Evolutionary conservation across 129 eudicot genomes (phyloP).

Genomic region (Saussurea involucrata): DNA sequence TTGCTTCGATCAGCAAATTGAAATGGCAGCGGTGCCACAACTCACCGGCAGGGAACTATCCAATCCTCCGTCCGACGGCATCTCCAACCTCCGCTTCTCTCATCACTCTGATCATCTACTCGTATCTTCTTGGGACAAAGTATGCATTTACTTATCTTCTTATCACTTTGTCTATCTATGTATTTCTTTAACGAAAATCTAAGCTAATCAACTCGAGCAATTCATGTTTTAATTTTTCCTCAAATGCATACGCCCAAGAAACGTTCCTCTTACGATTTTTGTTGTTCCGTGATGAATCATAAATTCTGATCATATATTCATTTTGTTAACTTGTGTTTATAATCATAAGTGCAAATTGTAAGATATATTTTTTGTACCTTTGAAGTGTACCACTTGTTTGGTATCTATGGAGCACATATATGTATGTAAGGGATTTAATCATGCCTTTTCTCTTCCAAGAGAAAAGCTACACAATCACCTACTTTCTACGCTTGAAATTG

Average conservation of each 20-base stretch:
- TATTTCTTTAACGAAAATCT: neutral
- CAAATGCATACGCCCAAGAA: neutral
- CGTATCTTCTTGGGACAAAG: constrained; percentile 97
- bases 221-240: neutral
- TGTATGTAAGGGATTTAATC: neutral
- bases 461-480: neutral
- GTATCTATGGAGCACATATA: neutral
- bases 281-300: neutral
- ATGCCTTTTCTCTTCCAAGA: neutral
- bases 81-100: constrained; percentile 83
- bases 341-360: neutral
- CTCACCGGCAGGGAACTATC: constrained; percentile 63
- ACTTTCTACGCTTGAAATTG: neutral
- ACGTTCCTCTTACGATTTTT: neutral
- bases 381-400: neutral
- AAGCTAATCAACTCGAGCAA: neutral
- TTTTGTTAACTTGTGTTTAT: neutral
- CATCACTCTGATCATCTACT: constrained; percentile 84
- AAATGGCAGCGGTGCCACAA: constrained; percentile 51
- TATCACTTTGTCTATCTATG: neutral
- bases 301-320: neutral
- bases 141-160: constrained; percentile 10
- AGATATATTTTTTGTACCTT: neutral
- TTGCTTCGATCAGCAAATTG: neutral
- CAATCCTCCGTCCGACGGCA: constrained; percentile 86